Evolutionary conservation across 441 rosid species (phyloP).

Genomic region (Theobroma grandiflorum): DNA sequence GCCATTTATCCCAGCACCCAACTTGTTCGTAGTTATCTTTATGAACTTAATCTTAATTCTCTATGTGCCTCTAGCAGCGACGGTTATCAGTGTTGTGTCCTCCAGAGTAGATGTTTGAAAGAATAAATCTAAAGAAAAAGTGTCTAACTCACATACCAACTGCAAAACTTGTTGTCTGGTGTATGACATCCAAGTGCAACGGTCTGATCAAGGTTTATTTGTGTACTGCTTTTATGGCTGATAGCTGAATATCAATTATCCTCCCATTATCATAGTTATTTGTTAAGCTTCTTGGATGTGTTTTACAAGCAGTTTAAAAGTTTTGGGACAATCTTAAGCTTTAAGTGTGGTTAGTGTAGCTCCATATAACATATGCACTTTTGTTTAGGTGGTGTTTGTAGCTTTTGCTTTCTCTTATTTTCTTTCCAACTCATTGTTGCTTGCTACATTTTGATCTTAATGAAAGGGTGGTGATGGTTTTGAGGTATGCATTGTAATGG

Average conservation of each 20-base stretch:
- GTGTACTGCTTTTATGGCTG: background rate
- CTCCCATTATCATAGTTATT: background rate
- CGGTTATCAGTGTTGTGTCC: background rate
- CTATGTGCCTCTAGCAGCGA: background rate
- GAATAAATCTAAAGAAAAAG: background rate
- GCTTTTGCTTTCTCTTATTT: background rate
- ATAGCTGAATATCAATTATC: background rate
- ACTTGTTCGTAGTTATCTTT: too few relatives aligned
- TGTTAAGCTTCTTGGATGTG: constrained; percentile 10
- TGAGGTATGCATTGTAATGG: constrained; percentile 27
- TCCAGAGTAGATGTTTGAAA: background rate
- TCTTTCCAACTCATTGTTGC: background rate
- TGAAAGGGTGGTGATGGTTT: constrained; percentile 18
- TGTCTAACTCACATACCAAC: background rate
- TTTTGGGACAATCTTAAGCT: background rate
- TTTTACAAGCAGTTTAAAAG: background rate
- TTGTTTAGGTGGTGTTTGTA: background rate
- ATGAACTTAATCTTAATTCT: background rate
- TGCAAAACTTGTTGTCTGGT: background rate
- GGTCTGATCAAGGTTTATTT: background rate
- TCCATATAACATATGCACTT: background rate
- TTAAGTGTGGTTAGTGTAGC: background rate
- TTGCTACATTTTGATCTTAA: constrained; percentile 6
- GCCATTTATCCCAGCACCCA: background rate
- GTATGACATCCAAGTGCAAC: background rate